Evolutionary conservation across 306 rosid species (phyloP).

Genomic region (Coriaria nepalensis): DNA sequence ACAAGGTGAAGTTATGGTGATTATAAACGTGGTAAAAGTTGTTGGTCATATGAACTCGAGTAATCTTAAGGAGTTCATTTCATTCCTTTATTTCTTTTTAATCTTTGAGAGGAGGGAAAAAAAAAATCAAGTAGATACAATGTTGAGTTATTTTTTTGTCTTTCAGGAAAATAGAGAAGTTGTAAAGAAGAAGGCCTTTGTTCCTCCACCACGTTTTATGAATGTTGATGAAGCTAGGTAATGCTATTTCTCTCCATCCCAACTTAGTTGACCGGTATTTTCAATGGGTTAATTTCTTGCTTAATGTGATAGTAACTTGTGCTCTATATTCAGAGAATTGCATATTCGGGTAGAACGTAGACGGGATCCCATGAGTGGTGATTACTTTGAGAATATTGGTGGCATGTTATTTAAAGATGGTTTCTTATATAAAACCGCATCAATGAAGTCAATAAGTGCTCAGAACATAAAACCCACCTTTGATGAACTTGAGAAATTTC

Average conservation of each 20-base stretch:
- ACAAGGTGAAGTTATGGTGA: too few species aligned
- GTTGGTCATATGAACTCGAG: too few species aligned
- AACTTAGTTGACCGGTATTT: conserved; percentile 10
- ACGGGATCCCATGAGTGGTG: conserved; percentile 80
- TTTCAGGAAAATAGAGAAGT: conserved; percentile 95
- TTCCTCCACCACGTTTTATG: conserved; percentile 98
- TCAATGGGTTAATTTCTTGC: conserved; percentile 5
- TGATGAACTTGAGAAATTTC: conserved; percentile 91
- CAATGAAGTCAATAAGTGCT: conserved; percentile 73
- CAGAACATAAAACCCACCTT: conserved; percentile 79
- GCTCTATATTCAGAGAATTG: conserved; percentile 55
- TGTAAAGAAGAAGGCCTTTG: conserved; percentile 84
- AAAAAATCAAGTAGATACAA: background rate
- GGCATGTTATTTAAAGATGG: conserved; percentile 97
- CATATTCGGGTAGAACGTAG: conserved; percentile 88
- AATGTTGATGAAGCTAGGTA: conserved; percentile 95
- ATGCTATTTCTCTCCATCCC: conserved; percentile 8
- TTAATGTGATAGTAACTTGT: conserved; percentile 13
- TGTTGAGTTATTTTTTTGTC: conserved; percentile 9
- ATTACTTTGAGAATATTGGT: conserved; percentile 70
- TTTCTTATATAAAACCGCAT: conserved; percentile 72
- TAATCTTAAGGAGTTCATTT: too few species aligned
- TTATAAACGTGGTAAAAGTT: too few species aligned
- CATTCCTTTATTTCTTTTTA: background rate
- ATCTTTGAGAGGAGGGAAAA: too few species aligned